Base-by-base conservation (phyloP, 2,329 filamentous ascomycete species). In the Calonectria hongkongensis region DNA sequence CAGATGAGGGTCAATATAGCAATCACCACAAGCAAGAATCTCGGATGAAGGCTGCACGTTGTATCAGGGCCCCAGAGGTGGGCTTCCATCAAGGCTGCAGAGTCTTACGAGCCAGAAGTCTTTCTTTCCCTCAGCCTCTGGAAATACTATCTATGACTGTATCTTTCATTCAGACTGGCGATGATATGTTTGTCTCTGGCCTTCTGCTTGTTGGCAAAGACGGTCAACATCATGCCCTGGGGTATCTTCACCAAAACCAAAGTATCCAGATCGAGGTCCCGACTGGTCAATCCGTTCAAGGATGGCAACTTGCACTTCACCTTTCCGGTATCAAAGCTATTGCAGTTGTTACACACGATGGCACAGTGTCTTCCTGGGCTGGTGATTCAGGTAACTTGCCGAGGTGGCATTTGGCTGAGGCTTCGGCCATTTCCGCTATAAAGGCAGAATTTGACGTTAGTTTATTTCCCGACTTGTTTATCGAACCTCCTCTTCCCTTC, bases 361-460 rank as follows among this genome's bases (percentile, higher is more conserved):
- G 62, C 10, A 65, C 67, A 28, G n/a, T 13, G n/a, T 75, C 74
- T 4, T 3, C 66, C 2, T 75, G 72, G 72, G 70, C 72, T 16
- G 66, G 70, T 6, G 62, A 63, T 10, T 68, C 70, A 13, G 58
- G 30, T 27, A 15, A 58, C 16, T 69, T 69, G 3, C 72, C 74
- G 21, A 73, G 33, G 43, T 73, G 72, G 74, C 72, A 45, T 47
- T 39, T 75, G 60, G 66, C 67, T 2, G 72, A 65, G 27, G 18
- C 45, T 8, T 41, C 65, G 36, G 54, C 21, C 3, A 62, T 76
- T 60, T 64, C 65, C 43, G 56, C 70, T 10, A n/a, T 76, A n/a
- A 70, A 71, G 28, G 75, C 71, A 47, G 72, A 76, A 28, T 74
- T 76, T 36, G 75, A 76, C 43, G 74, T 74, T 6, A 41, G 68